Percentiles rank a stretch among this genome's conserved stretches.
Evolutionary conservation across 129 eudicot species (phyloP).

Genomic region (Flaveria ramosissima): DNA sequence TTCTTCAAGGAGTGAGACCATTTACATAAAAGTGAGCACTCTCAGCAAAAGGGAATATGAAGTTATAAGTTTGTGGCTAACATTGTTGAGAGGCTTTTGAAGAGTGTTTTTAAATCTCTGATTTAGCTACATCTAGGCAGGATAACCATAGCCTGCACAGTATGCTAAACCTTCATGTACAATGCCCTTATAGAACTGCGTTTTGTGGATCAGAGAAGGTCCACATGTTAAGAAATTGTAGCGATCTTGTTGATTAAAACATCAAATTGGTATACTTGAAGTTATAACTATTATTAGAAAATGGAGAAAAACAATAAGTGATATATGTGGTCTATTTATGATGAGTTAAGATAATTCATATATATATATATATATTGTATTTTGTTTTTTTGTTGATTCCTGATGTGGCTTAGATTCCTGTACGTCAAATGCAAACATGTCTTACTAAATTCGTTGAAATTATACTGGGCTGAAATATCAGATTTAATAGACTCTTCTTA

Average conservation of each 20-base stretch:
- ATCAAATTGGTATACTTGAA: too few species aligned
- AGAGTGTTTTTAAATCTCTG: background rate
- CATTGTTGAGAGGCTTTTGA: background rate
- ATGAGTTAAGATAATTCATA: background rate
- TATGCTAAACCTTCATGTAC: constrained; percentile 5
- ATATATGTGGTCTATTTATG: constrained; percentile 10
- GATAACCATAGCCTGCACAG: background rate
- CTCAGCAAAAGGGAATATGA: constrained; percentile 2
- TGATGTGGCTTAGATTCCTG: background rate
- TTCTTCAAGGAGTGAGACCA: background rate
- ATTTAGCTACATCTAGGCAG: background rate
- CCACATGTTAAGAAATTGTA: background rate
- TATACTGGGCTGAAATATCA: background rate
- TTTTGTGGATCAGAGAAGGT: background rate
- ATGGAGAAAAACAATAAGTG: background rate
- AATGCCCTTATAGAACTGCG: background rate
- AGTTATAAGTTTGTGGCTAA: background rate
- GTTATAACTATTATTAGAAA: background rate
- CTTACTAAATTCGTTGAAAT: background rate
- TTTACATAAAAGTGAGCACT: background rate
- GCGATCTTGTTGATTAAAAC: background rate
- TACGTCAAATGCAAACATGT: background rate
- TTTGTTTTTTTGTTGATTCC: constrained; percentile 4
- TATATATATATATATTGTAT: background rate
- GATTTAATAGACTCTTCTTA: background rate